These are phyloP conservation scores for Linnemannia exigua DNA, from an alignment of 192 early-diverging fungal species.

Conservation along the genomic window DNA sequence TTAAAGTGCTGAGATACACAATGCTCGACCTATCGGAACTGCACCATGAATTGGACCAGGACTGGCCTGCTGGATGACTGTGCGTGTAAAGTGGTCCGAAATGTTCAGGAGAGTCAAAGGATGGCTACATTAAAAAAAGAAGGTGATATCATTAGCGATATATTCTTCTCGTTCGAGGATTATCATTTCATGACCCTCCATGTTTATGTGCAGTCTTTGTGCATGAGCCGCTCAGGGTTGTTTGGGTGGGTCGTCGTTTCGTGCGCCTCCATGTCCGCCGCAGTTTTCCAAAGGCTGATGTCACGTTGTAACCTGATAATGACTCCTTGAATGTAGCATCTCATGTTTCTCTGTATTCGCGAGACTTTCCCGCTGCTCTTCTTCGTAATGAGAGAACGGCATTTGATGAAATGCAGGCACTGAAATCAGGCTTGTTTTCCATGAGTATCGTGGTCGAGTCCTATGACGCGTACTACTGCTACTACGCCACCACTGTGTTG, in stretches of 20 bases:
- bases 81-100: conserved; percentile 88
- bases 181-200: too few relatives aligned
- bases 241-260: neutral
- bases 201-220: too few relatives aligned
- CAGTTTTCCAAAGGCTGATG: neutral
- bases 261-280: neutral
- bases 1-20: neutral
- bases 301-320: neutral
- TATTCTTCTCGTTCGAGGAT: neutral
- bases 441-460: neutral
- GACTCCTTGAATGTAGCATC: neutral
- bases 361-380: neutral
- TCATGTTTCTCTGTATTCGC: neutral
- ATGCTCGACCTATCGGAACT: neutral
- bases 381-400: neutral
- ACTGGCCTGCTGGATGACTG: conserved; percentile 69
- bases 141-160: neutral
- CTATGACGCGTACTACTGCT: neutral
- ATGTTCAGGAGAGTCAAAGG: conserved; percentile 91
- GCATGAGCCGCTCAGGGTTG: neutral
- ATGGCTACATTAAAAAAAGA: conserved; percentile 68
- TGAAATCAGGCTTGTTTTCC: neutral
- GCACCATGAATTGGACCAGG: conserved; percentile 32
- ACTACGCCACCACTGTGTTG: neutral
- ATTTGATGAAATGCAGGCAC: neutral